Base-by-base conservation (phyloP, 306 rosid genomes). In the Lathyrus aphaca region DNA sequence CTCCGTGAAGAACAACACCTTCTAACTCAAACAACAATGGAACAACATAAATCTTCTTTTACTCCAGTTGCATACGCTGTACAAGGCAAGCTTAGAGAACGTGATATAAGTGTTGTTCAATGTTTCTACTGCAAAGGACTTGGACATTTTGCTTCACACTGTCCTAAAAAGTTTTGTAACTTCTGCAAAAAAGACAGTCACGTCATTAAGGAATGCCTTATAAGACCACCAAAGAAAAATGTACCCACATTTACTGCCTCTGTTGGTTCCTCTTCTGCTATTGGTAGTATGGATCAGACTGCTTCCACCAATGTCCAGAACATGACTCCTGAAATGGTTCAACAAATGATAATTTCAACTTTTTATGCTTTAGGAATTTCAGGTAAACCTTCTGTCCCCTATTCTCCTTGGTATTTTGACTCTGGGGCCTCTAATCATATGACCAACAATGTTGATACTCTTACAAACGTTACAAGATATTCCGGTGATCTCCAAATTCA, bases 321-420 rank as follows among this genome's bases (percentile, higher is more conserved):
- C 23, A 1, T 43, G 21, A 65, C 70, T 5, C 39, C 50, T 64
- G 4, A 64, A 40, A 43, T 64, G 19, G 69, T 42, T 7, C 54
- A 64, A 44, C 25, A 66, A 46, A 66, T 66, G 44, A 46, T 66
- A 5, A 10, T 17, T 49, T 49, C 16, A 30, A 1, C 46, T 2
- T 32, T 67, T 3, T 11, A 25, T 32, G 10, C 61, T 9, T 10
- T 67, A 1, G 59, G 32, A 3, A 1, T 66, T 2, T 48, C 32
- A 30, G 8, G 60, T 46, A 66, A 65, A 1, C 23, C 23, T n/a
- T n/a, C n/a, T n/a, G n/a, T n/a, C n/a, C n/a, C n/a, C n/a, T n/a
- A n/a, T n/a, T n/a, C n/a, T n/a, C n/a, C n/a, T n/a, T n/a, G n/a
- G n/a, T n/a, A n/a, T n/a, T n/a, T n/a, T n/a, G n/a, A n/a, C n/a